Percentiles rank a stretch among this genome's conserved stretches.
phyloP scores from a whole-genome alignment of 345 rosid genomes.

The Balakata baccata region DNA sequence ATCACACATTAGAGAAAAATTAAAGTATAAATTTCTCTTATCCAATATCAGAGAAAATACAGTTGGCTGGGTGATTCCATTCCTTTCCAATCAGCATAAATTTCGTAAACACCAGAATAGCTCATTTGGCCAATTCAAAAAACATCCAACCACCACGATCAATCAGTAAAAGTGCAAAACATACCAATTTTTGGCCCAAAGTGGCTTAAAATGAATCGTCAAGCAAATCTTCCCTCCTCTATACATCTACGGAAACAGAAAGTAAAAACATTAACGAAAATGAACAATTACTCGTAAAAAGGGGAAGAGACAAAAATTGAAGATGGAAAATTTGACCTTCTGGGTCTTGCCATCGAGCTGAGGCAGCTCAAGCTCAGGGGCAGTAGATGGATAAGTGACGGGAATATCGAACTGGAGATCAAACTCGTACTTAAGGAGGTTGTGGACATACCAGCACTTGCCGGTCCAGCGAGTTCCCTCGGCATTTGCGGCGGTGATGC shows the following conservation, averaged over 20 bases:
- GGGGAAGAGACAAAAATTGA: too few relatives aligned
- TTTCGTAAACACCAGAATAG: neutral
- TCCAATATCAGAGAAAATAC: neutral
- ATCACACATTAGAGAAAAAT: neutral
- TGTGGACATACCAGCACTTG: slow-evolving; percentile 98
- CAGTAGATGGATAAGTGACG: slow-evolving; percentile 83
- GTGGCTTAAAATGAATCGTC: slow-evolving; percentile 98
- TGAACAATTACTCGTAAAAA: neutral
- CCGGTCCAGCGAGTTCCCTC: slow-evolving; percentile 97
- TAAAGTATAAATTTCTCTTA: neutral
- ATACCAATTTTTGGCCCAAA: slow-evolving; percentile 97
- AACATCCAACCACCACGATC: neutral
- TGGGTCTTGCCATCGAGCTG: slow-evolving; percentile 93
- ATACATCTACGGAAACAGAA: slow-evolving; percentile 63
- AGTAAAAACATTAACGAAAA: neutral
- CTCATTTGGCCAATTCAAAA: neutral
- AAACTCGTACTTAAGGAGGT: slow-evolving; percentile 92
- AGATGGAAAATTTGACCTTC: slow-evolving; percentile 41
- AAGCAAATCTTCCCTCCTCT: slow-evolving; percentile 99
- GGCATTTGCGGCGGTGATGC: slow-evolving; percentile 83
- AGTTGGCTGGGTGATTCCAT: neutral
- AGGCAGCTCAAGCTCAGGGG: slow-evolving; percentile 92
- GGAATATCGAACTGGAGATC: slow-evolving; percentile 96
- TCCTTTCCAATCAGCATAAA: neutral
- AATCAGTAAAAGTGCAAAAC: neutral